These are phyloP conservation scores for Fusarium praegraminearum DNA, from an alignment of 2,329 filamentous ascomycete genomes.

Conservation along the genomic window DNA sequence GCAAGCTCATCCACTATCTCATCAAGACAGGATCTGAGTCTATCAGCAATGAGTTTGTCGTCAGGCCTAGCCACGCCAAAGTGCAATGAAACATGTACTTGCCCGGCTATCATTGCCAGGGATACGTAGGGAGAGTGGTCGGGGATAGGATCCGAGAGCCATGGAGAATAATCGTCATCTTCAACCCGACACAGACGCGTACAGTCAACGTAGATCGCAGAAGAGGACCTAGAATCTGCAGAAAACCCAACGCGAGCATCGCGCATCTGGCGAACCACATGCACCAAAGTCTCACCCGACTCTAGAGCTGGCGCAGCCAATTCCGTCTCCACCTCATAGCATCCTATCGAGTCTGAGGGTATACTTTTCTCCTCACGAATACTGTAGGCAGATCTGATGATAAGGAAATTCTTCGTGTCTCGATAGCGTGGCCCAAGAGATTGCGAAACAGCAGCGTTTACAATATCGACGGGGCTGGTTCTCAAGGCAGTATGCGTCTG, in stretches of 20 bases:
- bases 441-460: constrained; percentile 7
- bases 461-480: constrained; percentile 8
- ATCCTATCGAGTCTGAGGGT: constrained; percentile 1
- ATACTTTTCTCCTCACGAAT: constrained; percentile 6
- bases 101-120: constrained; percentile 2
- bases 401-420: constrained; percentile 2
- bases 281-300: not conserved
- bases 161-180: constrained; percentile 4
- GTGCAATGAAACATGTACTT: constrained; percentile 9
- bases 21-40: not conserved
- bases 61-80: constrained; percentile 1
- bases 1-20: constrained; percentile 6
- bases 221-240: constrained; percentile 2
- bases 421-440: constrained; percentile 7
- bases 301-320: constrained; percentile 1
- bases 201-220: constrained; percentile 5
- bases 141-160: constrained; percentile 2
- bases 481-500: constrained; percentile 2
- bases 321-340: constrained; percentile 9
- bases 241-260: constrained; percentile 1
- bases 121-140: constrained; percentile 4
- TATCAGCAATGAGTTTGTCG: constrained; percentile 7
- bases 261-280: constrained; percentile 2
- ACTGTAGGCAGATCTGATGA: constrained; percentile 6
- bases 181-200: not conserved